Evolutionary conservation across 768 basidiomycete species (phyloP).

Genomic region (Naematelia encephala): DNA sequence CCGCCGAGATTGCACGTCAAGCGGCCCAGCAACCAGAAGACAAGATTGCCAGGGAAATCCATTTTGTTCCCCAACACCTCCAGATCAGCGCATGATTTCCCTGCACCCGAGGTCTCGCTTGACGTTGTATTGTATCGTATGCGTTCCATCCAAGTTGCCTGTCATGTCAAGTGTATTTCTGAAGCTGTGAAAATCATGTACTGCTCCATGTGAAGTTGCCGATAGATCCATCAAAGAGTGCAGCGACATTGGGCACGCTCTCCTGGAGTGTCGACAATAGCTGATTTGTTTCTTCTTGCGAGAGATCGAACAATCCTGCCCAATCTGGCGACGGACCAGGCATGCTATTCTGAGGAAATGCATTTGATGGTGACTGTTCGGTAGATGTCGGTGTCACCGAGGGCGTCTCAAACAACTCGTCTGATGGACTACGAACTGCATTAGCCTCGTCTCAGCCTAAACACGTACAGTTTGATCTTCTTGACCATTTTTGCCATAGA

Average conservation of each 20-base stretch:
- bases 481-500: slow-evolving; percentile 17
- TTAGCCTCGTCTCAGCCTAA: not conserved
- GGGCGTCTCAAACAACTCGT: not conserved
- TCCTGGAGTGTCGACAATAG: slow-evolving; percentile 15
- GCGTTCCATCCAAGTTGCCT: too few species aligned
- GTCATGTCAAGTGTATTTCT: too few species aligned
- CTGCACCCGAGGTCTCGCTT: not conserved
- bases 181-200: not conserved
- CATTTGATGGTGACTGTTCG: not conserved
- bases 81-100: slow-evolving; percentile 1
- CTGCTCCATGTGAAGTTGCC: slow-evolving; percentile 7
- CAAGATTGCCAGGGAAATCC: slow-evolving; percentile 13
- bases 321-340: not conserved
- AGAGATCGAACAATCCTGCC: slow-evolving; percentile 1
- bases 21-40: slow-evolving; percentile 14
- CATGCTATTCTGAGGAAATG: not conserved
- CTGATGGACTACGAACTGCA: not conserved
- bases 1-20: slow-evolving; percentile 21
- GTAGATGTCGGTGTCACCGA: not conserved
- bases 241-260: slow-evolving; percentile 13
- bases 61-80: slow-evolving; percentile 25
- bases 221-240: slow-evolving; percentile 20
- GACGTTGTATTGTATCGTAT: too few species aligned
- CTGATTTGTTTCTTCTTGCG: slow-evolving; percentile 9
- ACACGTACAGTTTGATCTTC: slow-evolving; percentile 23